Percentiles rank a stretch among this genome's conserved stretches.
Conservation (phyloP, 345 rosid species). For the Geranium brycei region DNA sequence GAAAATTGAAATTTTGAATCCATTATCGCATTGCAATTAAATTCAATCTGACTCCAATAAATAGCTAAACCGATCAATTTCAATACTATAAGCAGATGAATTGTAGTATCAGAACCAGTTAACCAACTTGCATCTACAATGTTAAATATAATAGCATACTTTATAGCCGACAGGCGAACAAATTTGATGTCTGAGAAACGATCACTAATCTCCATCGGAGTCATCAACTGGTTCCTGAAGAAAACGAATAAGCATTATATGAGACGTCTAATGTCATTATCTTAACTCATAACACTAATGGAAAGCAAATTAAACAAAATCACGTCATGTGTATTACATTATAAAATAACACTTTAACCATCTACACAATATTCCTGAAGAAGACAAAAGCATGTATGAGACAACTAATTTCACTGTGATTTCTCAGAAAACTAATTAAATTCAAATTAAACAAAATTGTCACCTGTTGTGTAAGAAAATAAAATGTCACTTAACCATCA, state of each 20-base stretch:
- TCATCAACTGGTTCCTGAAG: slow-evolving; percentile 51
- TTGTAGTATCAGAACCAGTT: too few species aligned
- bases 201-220: slow-evolving; percentile 47
- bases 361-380: too few species aligned
- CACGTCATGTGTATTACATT: too few species aligned
- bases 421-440: background rate
- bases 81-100: too few species aligned
- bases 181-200: slow-evolving; percentile 70
- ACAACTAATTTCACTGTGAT: background rate
- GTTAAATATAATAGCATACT: slow-evolving; percentile 23
- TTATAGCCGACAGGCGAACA: slow-evolving; percentile 50
- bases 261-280: background rate
- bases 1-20: background rate
- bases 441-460: background rate
- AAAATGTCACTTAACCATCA: too few species aligned
- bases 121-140: background rate
- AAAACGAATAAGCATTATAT: background rate
- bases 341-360: too few species aligned
- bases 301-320: background rate
- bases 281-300: background rate
- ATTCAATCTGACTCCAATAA: background rate
- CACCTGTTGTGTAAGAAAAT: too few species aligned
- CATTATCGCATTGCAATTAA: background rate
- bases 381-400: background rate
- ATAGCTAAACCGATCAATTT: too few species aligned